These are phyloP conservation scores for Tricharina praecox DNA, from an alignment of 495 filamentous ascomycete species.

Conservation along the genomic window DNA sequence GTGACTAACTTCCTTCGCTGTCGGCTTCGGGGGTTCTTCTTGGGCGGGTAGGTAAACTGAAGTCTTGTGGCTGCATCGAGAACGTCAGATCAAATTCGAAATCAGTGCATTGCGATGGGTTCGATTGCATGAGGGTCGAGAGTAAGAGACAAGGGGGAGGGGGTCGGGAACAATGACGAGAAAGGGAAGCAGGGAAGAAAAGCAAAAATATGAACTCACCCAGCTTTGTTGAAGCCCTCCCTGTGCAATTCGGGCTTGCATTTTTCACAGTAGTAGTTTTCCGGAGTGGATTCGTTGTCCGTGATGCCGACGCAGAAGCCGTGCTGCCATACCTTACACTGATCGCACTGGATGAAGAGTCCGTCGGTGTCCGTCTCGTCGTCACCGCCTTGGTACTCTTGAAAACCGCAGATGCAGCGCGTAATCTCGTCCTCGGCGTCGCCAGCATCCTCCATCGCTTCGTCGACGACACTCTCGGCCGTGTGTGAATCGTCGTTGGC, in stretches of 20 bases:
- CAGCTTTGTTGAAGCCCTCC: slow-evolving; percentile 59
- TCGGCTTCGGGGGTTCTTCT: slow-evolving; percentile 26
- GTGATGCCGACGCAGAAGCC: slow-evolving; percentile 95
- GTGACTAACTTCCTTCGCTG: slow-evolving; percentile 20
- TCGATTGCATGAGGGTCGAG: too few species aligned
- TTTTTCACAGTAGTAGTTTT: slow-evolving; percentile 95
- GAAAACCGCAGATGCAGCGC: slow-evolving; percentile 82
- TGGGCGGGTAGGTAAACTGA: slow-evolving; percentile 53
- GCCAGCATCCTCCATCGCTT: slow-evolving; percentile 46
- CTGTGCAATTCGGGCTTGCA: slow-evolving; percentile 84
- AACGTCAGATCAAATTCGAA: background rate
- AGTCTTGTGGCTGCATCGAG: slow-evolving; percentile 38
- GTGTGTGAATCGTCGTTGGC: slow-evolving; percentile 48
- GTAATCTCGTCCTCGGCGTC: slow-evolving; percentile 69
- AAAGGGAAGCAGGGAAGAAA: too few species aligned
- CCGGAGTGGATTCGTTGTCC: slow-evolving; percentile 76
- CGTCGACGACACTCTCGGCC: slow-evolving; percentile 34
- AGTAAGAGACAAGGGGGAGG: too few species aligned
- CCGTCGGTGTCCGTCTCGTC: slow-evolving; percentile 73
- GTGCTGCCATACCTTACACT: slow-evolving; percentile 97
- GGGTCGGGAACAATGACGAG: too few species aligned
- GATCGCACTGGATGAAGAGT: slow-evolving; percentile 95
- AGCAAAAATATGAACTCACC: too few species aligned
- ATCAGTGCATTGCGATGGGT: background rate
- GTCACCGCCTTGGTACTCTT: slow-evolving; percentile 78